Evolutionary conservation across 352 stramenopile genomes (phyloP), one percentile per base, ranked within the genome.

Genomic region (Vaucheria bursata): DNA sequence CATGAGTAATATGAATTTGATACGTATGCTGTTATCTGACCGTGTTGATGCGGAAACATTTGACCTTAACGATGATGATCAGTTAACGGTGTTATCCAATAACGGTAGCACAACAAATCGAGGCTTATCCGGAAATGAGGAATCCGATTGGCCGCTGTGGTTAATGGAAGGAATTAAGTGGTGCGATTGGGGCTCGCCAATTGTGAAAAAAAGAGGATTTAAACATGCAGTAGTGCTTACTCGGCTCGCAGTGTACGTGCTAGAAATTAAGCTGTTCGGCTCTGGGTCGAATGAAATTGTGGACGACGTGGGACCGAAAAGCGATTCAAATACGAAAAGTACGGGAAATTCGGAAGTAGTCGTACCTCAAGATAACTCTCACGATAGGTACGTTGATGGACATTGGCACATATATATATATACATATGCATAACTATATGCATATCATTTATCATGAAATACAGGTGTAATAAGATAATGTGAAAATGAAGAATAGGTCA

Each of bases 91-190:
- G 45, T 25, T 59, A 25, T 18, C 45, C 53, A 2, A 34, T 34
- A 2, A 34, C 53, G 53, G 53, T 7, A 7, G 53, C 53, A 2
- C 53, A 2, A 34, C 2, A 34, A 2, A 7, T 31, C 31, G 37
- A 2, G 53, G 37, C 53, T 2, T 2, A 2, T 31, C 31, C 53
- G 53, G 8, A 2, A 34, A 7, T 2, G 8, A 2, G 53, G 53
- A 68, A 34, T 31, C 34, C 31, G 53, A 68, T 31, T 68, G 53
- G 53, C 53, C 53, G 2, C 53, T 68, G 53, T 68, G 53, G 53
- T 68, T 37, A 31, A 2, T 68, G 53, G 53, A 68, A 34, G 53
- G 53, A 34, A 31, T 68, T 31, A 34, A 68, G 53, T 68, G 53
- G 53, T 68, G 53, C 53, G 53, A 68, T 34, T 68, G 53, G 53